These are phyloP conservation scores for Pyrus communis DNA, from an alignment of 306 rosid genomes.

Conservation along the genomic window DNA sequence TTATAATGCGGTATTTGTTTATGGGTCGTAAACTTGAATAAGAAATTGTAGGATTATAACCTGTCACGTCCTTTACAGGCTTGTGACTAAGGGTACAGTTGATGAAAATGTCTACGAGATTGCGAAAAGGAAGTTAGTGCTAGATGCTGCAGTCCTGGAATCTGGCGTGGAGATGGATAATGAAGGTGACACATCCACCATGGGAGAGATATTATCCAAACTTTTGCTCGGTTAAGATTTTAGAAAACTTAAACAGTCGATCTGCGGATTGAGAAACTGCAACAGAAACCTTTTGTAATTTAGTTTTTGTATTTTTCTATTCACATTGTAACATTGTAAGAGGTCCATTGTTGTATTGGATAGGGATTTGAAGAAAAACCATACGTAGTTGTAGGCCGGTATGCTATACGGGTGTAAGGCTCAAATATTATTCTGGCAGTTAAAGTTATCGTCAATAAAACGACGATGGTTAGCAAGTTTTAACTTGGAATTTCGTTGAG, in stretches of 20 bases:
- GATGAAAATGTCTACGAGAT: slow-evolving; percentile 97
- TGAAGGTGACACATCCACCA: slow-evolving; percentile 70
- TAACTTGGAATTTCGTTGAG: neutral
- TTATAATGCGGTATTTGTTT: neutral
- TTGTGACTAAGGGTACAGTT: slow-evolving; percentile 80
- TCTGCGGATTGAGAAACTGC: neutral
- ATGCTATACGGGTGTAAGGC: slow-evolving; percentile 10
- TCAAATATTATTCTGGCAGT: neutral
- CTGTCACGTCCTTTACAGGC: slow-evolving; percentile 37
- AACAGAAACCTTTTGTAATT: neutral
- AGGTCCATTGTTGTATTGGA: neutral
- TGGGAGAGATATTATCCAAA: slow-evolving; percentile 93
- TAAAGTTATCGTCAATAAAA: neutral
- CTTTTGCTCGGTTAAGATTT: slow-evolving; percentile 59
- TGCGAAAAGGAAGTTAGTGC: slow-evolving; percentile 81
- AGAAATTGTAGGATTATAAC: neutral
- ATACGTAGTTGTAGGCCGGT: neutral
- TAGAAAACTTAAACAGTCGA: neutral
- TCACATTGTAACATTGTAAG: neutral
- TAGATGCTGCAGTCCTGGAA: slow-evolving; percentile 95
- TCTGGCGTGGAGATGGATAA: slow-evolving; percentile 61
- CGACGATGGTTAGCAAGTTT: neutral
- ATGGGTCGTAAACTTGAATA: neutral
- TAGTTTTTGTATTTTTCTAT: neutral
- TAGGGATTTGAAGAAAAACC: neutral